These are phyloP conservation scores for Magnaporthales sp. DNA, from an alignment of 2,329 filamentous ascomycete genomes.

Conservation along the genomic window DNA sequence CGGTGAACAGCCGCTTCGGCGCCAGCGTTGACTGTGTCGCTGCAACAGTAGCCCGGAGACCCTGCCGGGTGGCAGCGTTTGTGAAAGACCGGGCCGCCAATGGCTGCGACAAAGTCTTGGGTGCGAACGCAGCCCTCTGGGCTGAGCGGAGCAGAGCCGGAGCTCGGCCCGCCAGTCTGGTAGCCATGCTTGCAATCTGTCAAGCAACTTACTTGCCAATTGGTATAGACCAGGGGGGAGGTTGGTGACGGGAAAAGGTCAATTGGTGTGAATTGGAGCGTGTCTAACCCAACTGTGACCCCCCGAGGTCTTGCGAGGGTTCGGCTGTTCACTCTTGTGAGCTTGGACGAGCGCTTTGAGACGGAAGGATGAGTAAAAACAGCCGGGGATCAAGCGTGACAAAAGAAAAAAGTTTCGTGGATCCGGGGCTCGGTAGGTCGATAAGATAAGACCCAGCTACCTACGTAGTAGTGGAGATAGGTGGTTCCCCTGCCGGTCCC, in stretches of 20 bases:
- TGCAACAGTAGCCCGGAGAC: conserved; percentile 19
- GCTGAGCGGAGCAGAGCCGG: conserved; percentile 49
- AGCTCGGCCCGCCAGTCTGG: conserved; percentile 42
- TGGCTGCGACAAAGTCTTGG: conserved; percentile 25
- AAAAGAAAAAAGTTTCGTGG: conserved; percentile 5
- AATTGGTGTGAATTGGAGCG: neutral
- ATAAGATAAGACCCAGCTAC: neutral
- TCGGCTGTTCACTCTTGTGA: neutral
- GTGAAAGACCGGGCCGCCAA: conserved; percentile 34
- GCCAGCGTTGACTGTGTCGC: conserved; percentile 14
- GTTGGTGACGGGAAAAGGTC: neutral
- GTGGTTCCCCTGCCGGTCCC: neutral
- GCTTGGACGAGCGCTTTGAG: conserved; percentile 4
- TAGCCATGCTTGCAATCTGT: neutral
- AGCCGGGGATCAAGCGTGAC: conserved; percentile 3
- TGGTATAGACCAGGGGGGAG: neutral
- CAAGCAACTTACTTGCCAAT: neutral
- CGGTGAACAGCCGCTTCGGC: conserved; percentile 37
- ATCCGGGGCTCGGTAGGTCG: neutral
- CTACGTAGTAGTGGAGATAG: neutral
- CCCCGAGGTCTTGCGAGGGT: neutral
- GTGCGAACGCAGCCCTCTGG: conserved; percentile 32
- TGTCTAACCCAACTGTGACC: conserved; percentile 2
- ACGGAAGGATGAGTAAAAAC: conserved; percentile 1
- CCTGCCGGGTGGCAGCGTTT: conserved; percentile 7